Evolutionary conservation across 805 yeast species (phyloP).

Genomic region (Starmerella kuoi): DNA sequence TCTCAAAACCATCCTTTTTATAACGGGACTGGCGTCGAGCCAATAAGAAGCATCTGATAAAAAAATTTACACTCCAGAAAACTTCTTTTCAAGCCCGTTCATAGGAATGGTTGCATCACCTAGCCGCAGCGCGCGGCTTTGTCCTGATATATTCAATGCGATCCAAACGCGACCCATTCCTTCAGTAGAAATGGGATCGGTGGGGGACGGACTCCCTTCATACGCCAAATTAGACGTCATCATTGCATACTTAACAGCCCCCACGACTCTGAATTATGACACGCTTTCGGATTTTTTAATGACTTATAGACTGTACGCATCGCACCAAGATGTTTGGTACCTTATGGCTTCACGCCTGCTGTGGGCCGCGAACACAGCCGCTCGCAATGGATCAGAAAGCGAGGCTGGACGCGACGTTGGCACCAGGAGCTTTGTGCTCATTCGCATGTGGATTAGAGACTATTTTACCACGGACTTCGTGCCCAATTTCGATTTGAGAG

Average conservation of each 20-base stretch:
- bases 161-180: constrained; percentile 10
- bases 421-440: constrained; percentile 70
- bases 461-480: constrained; percentile 80
- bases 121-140: constrained; percentile 3
- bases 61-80: too few relatives aligned
- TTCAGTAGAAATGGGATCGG: not conserved
- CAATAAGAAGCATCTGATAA: too few relatives aligned
- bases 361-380: constrained; percentile 47
- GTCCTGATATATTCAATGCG: constrained; percentile 8
- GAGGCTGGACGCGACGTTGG: constrained; percentile 51
- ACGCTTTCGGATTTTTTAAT: constrained; percentile 76
- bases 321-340: constrained; percentile 46
- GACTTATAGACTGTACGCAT: constrained; percentile 61
- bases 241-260: constrained; percentile 43
- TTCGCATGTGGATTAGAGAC: constrained; percentile 83
- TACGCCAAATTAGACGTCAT: constrained; percentile 22
- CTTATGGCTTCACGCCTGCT: constrained; percentile 51
- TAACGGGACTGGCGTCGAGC: too few relatives aligned
- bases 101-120: too few relatives aligned
- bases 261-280: constrained; percentile 62
- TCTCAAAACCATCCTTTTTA: too few relatives aligned
- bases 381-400: constrained; percentile 23
- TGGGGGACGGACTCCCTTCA: constrained; percentile 14
- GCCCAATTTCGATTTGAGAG: constrained; percentile 38
- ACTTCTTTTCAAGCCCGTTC: too few relatives aligned